Evolutionary conservation across 148 eudicot species (phyloP).

Genomic region (Persicaria maculosa): DNA sequence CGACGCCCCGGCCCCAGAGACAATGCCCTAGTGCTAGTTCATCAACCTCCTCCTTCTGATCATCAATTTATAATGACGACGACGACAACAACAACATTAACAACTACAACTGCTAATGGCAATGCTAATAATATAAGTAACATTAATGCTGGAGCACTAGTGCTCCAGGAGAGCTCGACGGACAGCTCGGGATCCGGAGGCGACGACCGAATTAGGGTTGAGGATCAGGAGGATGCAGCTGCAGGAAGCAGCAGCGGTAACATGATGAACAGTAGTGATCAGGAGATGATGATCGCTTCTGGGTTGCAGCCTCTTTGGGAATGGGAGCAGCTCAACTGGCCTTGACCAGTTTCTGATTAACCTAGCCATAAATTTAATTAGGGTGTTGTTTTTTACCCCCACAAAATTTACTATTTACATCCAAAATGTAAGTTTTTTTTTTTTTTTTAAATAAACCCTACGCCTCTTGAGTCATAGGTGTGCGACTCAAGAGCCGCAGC

Average conservation of each 20-base stretch:
- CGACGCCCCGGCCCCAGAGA: conserved; percentile 2
- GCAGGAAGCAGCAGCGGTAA: not conserved
- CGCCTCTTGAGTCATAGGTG: no score
- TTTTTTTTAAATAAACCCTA: no score
- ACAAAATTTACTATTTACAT: no score
- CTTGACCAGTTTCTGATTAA: not conserved
- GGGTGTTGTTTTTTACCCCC: no score
- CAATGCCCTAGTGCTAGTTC: no score
- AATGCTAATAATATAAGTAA: not conserved
- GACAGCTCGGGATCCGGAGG: conserved; percentile 2
- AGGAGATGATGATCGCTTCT: not conserved
- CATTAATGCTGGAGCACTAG: not conserved
- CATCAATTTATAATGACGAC: not conserved
- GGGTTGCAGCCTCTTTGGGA: conserved; percentile 9
- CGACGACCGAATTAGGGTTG: no score
- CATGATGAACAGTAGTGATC: not conserved
- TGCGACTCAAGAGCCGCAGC: no score
- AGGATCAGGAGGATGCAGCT: not conserved
- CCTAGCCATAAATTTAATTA: no score
- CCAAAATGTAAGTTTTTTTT: no score
- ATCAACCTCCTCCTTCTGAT: not conserved
- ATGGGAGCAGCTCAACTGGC: conserved; percentile 4
- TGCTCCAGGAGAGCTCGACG: not conserved
- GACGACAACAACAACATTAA: not conserved
- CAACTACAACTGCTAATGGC: not conserved